Conservation (phyloP, 495 filamentous ascomycete genomes). For the Aspergillus sparsus region DNA sequence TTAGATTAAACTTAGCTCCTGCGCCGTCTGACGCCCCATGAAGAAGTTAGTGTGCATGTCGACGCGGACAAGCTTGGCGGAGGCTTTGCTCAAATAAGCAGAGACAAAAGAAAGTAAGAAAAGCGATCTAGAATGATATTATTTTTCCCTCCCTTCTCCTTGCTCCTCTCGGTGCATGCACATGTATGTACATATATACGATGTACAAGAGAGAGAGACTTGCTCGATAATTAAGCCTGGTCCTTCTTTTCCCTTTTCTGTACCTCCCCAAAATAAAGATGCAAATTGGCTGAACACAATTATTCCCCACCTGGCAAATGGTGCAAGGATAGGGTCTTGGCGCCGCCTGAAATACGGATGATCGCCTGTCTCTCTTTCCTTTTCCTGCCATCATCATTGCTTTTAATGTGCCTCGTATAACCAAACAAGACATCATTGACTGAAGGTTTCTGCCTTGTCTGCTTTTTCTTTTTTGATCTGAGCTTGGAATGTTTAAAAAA, state of each 20-base stretch:
- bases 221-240: background rate
- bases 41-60: background rate
- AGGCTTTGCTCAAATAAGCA: constrained; percentile 1
- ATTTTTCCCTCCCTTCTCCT: no score
- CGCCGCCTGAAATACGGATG: no score
- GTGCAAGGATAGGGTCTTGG: no score
- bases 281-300: no score
- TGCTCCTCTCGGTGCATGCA: no score
- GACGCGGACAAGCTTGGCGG: constrained; percentile 11
- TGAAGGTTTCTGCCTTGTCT: background rate
- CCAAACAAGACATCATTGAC: background rate
- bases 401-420: background rate
- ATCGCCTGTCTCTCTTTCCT: no score
- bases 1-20: constrained; percentile 4
- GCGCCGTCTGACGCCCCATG: background rate
- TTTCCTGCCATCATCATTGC: background rate
- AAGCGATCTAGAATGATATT: no score
- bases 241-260: background rate
- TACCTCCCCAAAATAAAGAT: no score
- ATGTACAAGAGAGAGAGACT: background rate
- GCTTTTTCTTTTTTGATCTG: background rate
- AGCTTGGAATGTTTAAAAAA: background rate
- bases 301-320: no score
- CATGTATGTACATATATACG: no score
- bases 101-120: no score